phyloP scores from a whole-genome alignment of 1,139 yeast genomes.

The Torulaspora pretoriensis region DNA sequence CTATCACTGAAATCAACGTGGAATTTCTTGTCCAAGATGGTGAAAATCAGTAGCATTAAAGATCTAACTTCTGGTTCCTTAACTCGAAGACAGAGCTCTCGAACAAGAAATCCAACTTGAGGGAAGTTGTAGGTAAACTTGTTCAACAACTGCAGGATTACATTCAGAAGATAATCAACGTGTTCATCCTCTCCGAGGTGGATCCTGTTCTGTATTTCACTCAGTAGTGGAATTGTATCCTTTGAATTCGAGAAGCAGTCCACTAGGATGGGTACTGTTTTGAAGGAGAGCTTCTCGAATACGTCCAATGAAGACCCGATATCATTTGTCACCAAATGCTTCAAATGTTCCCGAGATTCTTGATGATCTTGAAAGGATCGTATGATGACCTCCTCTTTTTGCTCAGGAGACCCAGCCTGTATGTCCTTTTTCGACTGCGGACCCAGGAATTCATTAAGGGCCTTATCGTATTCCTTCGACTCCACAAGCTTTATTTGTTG shows the following conservation, averaged over 20 bases:
- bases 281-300: conserved; percentile 20
- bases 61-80: conserved; percentile 23
- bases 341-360: conserved; percentile 22
- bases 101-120: conserved; percentile 24
- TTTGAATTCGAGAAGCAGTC: conserved; percentile 23
- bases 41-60: conserved; percentile 24
- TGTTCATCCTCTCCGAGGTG: conserved; percentile 23
- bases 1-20: conserved; percentile 19
- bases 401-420: conserved; percentile 5
- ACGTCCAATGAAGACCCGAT: conserved; percentile 20
- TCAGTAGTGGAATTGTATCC: conserved; percentile 20
- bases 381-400: conserved; percentile 24
- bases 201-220: conserved; percentile 22
- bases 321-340: conserved; percentile 16
- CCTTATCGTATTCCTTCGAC: conserved; percentile 14
- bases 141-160: conserved; percentile 24
- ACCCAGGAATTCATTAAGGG: conserved; percentile 17
- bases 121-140: conserved; percentile 24
- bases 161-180: conserved; percentile 21
- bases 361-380: conserved; percentile 32
- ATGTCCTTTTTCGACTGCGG: conserved; percentile 3
- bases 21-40: conserved; percentile 20
- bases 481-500: conserved; percentile 14
- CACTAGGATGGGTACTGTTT: conserved; percentile 23
- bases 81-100: conserved; percentile 24